Conservation (phyloP, 352 stramenopile species). For the Phytopythium aichiense region DNA sequence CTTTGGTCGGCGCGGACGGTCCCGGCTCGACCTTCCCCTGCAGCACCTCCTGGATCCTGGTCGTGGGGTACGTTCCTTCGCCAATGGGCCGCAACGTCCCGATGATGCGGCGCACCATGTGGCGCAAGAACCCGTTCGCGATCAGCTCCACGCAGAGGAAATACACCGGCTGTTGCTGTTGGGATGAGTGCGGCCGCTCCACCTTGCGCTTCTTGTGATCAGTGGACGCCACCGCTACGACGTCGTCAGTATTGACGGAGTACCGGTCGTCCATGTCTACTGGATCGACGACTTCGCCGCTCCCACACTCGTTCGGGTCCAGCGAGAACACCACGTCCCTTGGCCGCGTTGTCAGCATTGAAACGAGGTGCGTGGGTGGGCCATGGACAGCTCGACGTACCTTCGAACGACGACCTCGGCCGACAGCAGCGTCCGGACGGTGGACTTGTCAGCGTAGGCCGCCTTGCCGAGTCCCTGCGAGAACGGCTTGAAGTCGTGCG, state of each 20-base stretch:
- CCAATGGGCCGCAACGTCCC: conserved; percentile 74
- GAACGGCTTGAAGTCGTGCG: conserved; percentile 79
- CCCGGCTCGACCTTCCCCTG: conserved; percentile 42
- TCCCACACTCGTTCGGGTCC: conserved; percentile 47
- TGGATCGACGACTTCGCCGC: conserved; percentile 44
- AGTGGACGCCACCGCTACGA: conserved; percentile 8
- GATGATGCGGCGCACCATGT: conserved; percentile 87
- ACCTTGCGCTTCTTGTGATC: conserved; percentile 45
- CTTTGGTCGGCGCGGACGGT: conserved; percentile 72
- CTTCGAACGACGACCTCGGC: conserved; percentile 52
- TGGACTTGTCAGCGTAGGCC: conserved; percentile 55
- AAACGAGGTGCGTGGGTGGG: neutral
- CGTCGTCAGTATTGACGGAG: conserved; percentile 4
- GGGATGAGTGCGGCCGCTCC: conserved; percentile 4
- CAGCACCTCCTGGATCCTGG: conserved; percentile 66
- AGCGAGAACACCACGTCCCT: conserved; percentile 76
- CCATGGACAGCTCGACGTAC: conserved; percentile 17
- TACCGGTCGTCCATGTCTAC: conserved; percentile 21
- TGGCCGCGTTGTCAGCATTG: neutral
- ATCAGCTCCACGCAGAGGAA: conserved; percentile 83
- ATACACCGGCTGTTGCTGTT: conserved; percentile 31
- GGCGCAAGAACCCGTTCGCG: conserved; percentile 79
- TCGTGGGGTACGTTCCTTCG: conserved; percentile 56
- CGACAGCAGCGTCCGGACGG: conserved; percentile 63
- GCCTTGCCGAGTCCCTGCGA: conserved; percentile 69